Evolutionary conservation across 192 early-diverging fungal species (phyloP).

Genomic region (Backusella luteola): DNA sequence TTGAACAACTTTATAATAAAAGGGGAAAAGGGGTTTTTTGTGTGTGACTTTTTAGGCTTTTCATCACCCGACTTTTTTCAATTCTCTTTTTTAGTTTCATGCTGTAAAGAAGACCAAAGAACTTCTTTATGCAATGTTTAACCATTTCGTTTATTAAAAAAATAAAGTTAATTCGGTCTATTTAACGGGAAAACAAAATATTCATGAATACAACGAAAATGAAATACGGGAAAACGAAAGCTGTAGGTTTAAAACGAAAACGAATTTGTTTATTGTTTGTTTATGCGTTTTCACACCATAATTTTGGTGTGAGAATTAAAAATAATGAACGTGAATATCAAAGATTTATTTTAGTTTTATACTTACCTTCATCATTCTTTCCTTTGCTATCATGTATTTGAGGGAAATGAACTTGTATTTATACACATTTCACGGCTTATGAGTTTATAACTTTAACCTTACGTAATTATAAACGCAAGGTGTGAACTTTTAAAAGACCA

Average conservation of each 20-base stretch:
- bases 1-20: conserved; percentile 6
- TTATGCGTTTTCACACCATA: not conserved
- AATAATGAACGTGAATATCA: not conserved
- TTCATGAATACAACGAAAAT: not conserved
- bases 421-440: not conserved
- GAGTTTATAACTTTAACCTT: not conserved
- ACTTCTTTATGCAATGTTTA: not conserved
- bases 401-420: not conserved
- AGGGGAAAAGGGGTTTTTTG: not conserved
- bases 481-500: not conserved
- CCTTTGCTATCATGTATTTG: too few species aligned
- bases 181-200: not conserved
- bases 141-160: not conserved
- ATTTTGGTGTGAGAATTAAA: not conserved
- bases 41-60: conserved; percentile 9
- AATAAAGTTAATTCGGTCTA: not conserved
- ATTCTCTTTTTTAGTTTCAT: not conserved
- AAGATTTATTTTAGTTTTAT: not conserved
- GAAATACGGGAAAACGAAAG: not conserved
- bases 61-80: not conserved
- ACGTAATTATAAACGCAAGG: not conserved
- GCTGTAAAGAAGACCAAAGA: not conserved
- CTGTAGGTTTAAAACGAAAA: not conserved
- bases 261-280: not conserved
- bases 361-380: not conserved